phyloP scores from a whole-genome alignment of 768 basidiomycete species.

The Psilocybe cubensis region DNA sequence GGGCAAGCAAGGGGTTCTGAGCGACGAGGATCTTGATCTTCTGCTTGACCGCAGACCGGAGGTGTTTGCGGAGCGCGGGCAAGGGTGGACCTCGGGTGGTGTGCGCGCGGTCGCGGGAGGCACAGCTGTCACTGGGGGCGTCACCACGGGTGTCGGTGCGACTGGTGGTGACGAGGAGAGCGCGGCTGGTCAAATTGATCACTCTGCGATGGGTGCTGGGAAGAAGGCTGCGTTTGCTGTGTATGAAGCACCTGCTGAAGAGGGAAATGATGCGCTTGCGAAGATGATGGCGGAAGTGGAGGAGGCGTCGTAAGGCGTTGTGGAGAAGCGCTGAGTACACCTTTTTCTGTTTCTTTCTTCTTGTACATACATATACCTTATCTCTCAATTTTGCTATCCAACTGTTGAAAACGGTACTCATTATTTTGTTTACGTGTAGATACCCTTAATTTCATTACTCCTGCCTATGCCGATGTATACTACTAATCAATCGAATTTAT shows the following conservation, averaged over 20 bases:
- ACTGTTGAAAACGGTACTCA: no score
- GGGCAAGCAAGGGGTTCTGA: slow-evolving; percentile 74
- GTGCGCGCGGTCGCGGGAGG: slow-evolving; percentile 10
- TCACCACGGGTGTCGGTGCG: background rate
- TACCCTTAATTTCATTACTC: no score
- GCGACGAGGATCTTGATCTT: slow-evolving; percentile 78
- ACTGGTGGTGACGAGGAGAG: slow-evolving; percentile 15
- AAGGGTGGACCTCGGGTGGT: slow-evolving; percentile 69
- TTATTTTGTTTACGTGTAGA: no score
- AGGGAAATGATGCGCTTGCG: slow-evolving; percentile 68
- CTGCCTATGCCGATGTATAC: no score
- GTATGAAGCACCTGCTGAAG: slow-evolving; percentile 66
- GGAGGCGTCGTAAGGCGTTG: slow-evolving; percentile 13
- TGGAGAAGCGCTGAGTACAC: background rate
- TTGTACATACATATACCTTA: background rate
- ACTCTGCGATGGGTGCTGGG: slow-evolving; percentile 21
- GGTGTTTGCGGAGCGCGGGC: slow-evolving; percentile 70
- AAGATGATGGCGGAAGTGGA: slow-evolving; percentile 68
- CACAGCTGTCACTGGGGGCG: slow-evolving; percentile 15
- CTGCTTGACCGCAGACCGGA: slow-evolving; percentile 80
- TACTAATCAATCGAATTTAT: no score
- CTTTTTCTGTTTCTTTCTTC: background rate
- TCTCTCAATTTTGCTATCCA: background rate
- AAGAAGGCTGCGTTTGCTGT: slow-evolving; percentile 75
- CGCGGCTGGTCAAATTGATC: slow-evolving; percentile 4